Evolutionary conservation across 1,139 yeast species (phyloP).

Genomic region (Lipomyces yarrowii): DNA sequence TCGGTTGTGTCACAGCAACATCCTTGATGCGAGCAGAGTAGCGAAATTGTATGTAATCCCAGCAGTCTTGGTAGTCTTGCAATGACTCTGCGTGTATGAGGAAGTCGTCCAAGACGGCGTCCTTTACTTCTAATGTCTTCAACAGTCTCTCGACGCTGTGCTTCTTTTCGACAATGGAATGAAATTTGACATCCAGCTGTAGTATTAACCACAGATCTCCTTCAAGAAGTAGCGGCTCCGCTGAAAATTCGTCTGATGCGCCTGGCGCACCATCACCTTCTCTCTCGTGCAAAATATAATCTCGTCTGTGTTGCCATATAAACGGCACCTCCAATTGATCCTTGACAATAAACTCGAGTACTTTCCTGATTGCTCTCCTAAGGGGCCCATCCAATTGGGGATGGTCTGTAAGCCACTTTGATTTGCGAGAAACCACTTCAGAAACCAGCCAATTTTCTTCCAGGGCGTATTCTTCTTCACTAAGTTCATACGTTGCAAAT

Average conservation of each 20-base stretch:
- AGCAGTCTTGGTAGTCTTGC: constrained; percentile 84
- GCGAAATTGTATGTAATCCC: constrained; percentile 79
- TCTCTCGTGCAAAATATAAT: constrained; percentile 64
- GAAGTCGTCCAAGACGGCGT: constrained; percentile 59
- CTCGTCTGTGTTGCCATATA: constrained; percentile 94
- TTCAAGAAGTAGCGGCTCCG: constrained; percentile 49
- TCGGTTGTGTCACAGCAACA: constrained; percentile 39
- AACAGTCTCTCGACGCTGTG: constrained; percentile 62
- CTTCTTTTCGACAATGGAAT: constrained; percentile 78
- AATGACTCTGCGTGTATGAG: constrained; percentile 62
- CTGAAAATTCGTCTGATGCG: constrained; percentile 37
- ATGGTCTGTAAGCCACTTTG: constrained; percentile 32
- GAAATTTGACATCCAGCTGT: constrained; percentile 84
- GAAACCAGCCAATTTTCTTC: constrained; percentile 82
- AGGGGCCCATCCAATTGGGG: constrained; percentile 62
- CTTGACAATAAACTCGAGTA: constrained; percentile 74
- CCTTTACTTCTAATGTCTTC: constrained; percentile 57
- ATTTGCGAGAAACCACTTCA: constrained; percentile 41
- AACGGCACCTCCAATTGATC: constrained; percentile 93
- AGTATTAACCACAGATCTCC: constrained; percentile 93
- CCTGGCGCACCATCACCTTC: constrained; percentile 46
- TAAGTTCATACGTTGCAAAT: constrained; percentile 60
- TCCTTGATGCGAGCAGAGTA: constrained; percentile 74
- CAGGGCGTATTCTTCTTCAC: constrained; percentile 64
- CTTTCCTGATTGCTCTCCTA: constrained; percentile 69